phyloP scores from a whole-genome alignment of 2,329 filamentous ascomycete genomes.

The Neopestalotiopsis sp. region DNA sequence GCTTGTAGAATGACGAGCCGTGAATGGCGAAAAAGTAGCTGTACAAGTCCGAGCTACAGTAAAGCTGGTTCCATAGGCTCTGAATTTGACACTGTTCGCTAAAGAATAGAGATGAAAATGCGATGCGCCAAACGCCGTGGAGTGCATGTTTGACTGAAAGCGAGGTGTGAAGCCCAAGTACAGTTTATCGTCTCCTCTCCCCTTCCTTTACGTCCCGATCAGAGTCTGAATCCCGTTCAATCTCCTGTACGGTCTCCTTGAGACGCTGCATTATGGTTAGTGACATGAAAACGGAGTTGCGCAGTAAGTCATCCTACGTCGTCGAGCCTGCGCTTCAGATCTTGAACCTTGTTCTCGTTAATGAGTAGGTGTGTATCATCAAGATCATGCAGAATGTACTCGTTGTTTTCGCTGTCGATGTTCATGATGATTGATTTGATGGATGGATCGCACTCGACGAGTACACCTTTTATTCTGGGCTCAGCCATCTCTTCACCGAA shows the following conservation, averaged over 20 bases:
- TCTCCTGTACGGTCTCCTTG: conserved; percentile 55
- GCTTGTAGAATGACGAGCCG: background rate
- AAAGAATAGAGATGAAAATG: background rate
- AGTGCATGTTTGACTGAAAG: background rate
- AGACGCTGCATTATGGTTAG: conserved; percentile 45
- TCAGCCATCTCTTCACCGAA: conserved; percentile 19
- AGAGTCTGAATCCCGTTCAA: conserved; percentile 56
- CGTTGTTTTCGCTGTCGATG: conserved; percentile 72
- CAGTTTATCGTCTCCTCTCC: conserved; percentile 12
- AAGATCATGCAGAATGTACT: conserved; percentile 80
- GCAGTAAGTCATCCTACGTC: conserved; percentile 52
- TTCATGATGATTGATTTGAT: conserved; percentile 86
- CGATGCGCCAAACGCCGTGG: background rate
- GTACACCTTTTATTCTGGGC: conserved; percentile 56
- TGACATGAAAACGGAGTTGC: conserved; percentile 13
- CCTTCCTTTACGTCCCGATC: conserved; percentile 42
- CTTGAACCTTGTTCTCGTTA: conserved; percentile 73
- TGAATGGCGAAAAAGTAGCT: background rate
- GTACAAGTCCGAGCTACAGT: background rate
- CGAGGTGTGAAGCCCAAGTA: background rate
- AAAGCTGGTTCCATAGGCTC: background rate
- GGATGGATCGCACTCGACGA: conserved; percentile 83
- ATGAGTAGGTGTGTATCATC: conserved; percentile 78
- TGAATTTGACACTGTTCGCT: background rate
- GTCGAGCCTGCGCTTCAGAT: conserved; percentile 72